phyloP scores from a whole-genome alignment of 2,329 filamentous ascomycete genomes.

The Colletotrichum tamarilloi region DNA sequence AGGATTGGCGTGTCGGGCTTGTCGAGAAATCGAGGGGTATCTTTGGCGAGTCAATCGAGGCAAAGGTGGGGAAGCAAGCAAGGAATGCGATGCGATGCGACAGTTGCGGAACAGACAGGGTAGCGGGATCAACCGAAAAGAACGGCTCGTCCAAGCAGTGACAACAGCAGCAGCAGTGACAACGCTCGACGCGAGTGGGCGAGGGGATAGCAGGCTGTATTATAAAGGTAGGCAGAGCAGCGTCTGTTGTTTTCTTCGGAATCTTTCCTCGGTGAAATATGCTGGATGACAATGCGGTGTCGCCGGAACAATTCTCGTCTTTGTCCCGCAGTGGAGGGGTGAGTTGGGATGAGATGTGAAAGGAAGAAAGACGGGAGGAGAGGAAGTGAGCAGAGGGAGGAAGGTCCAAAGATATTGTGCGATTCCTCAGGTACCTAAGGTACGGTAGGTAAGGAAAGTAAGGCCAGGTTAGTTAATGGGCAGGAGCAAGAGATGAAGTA shows the following conservation, averaged over 20 bases:
- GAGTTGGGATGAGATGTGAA: conserved; percentile 1
- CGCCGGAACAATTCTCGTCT: conserved; percentile 15
- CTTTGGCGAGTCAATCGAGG: conserved; percentile 32
- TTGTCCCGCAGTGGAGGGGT: conserved; percentile 8
- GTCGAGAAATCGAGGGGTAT: conserved; percentile 34
- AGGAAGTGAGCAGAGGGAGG: not conserved
- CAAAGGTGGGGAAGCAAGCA: conserved; percentile 36
- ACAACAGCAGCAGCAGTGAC: not conserved
- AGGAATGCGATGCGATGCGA: conserved; percentile 36
- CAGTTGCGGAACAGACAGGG: conserved; percentile 35
- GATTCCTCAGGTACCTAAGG: not conserved
- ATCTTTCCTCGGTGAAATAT: not conserved
- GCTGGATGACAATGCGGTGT: conserved; percentile 12
- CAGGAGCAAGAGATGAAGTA: not conserved
- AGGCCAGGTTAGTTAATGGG: not conserved
- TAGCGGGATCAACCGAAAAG: conserved; percentile 19
- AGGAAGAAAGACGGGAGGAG: not conserved
- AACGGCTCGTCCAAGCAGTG: conserved; percentile 7
- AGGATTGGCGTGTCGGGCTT: conserved; percentile 9
- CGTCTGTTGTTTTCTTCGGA: not conserved
- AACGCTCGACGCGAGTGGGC: not conserved
- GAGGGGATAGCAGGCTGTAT: conserved; percentile 3
- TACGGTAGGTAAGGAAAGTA: not conserved
- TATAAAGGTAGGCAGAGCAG: conserved; percentile 4
- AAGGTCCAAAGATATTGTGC: conserved; percentile 9